Evolutionary conservation across 306 rosid species (phyloP).

Genomic region (Astragalus membranaceus): DNA sequence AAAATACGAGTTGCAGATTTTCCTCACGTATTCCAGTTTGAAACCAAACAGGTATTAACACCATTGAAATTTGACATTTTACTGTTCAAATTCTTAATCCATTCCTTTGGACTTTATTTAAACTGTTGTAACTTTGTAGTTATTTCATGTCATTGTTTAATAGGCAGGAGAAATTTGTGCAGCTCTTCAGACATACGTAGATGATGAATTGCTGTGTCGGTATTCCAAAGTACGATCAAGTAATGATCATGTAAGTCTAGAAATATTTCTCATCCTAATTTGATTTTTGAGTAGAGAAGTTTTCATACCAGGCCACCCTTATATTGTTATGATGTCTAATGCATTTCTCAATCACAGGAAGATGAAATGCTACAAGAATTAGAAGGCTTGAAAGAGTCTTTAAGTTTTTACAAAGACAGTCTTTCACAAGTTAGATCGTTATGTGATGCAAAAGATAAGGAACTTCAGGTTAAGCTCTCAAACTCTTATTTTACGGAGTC

Average conservation of each 20-base stretch:
- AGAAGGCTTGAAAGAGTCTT: slow-evolving; percentile 55
- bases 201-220: slow-evolving; percentile 86
- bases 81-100: neutral
- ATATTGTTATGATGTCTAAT: neutral
- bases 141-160: slow-evolving; percentile 8
- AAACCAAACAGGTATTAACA: slow-evolving; percentile 76
- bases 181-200: slow-evolving; percentile 92
- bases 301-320: neutral
- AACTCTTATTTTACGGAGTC: slow-evolving; percentile 2
- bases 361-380: slow-evolving; percentile 58
- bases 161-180: slow-evolving; percentile 98
- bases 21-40: slow-evolving; percentile 91
- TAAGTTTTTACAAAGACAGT: slow-evolving; percentile 48
- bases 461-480: slow-evolving; percentile 59
- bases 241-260: slow-evolving; percentile 61
- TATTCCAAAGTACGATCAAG: slow-evolving; percentile 74
- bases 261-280: neutral
- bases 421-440: slow-evolving; percentile 45
- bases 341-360: slow-evolving; percentile 24
- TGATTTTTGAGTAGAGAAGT: neutral
- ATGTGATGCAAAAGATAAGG: slow-evolving; percentile 64
- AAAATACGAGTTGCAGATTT: slow-evolving; percentile 98
- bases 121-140: neutral
- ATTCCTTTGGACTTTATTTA: neutral
- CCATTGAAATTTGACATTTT: neutral